Evolutionary conservation across 1,284 basidiomycete genomes (phyloP), one percentile per base, ranked within the genome.

Genomic region (Apiotrichum sp.): DNA sequence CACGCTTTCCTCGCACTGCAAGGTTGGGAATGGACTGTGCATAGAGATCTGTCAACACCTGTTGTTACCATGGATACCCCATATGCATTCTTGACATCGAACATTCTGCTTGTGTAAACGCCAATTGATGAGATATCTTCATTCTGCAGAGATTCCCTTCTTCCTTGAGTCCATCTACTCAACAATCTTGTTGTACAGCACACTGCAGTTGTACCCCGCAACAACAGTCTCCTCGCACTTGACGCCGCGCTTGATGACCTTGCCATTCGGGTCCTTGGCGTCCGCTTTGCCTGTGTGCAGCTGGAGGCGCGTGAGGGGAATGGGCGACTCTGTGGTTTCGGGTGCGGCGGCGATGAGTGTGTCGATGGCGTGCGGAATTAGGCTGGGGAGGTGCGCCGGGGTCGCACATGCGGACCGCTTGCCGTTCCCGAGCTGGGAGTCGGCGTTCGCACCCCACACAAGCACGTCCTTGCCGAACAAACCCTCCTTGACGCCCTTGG

Each of bases 351-450:
- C 55, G 33, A 61, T 49, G 33, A 62, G 51, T 8, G 58, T 59
- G 40, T 66, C 66, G 38, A 61, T 62, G 4, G 59, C 59, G 43
- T 86, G 72, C 29, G 77, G 76, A 14, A 82, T 80, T 0, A 80
- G 64, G 0, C 78, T 73, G 9, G 78, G 77, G 11, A 83, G 69
- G 64, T 82, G 78, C 57, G 79, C 78, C 0, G 93, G 92, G 13
- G 84, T 78, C 0, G 88, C 81, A 7, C 86, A 68, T 68, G 87
- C 90, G 4, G 84, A 81, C 54, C 86, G 82, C 72, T 86, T 90
- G 42, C 89, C 89, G 59, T 86, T 93, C 4, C 93, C 93, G 6
- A 93, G 81, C 73, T 93, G 88, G 65, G 83, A 87, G 46, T 86
- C 83, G 80, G 22, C 16, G 31, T 16, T 47, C 22, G 36, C 33